Percentiles rank a stretch among this genome's conserved stretches.
Conservation (phyloP, 2,329 filamentous ascomycete genomes). For the Meredithiella fracta region DNA sequence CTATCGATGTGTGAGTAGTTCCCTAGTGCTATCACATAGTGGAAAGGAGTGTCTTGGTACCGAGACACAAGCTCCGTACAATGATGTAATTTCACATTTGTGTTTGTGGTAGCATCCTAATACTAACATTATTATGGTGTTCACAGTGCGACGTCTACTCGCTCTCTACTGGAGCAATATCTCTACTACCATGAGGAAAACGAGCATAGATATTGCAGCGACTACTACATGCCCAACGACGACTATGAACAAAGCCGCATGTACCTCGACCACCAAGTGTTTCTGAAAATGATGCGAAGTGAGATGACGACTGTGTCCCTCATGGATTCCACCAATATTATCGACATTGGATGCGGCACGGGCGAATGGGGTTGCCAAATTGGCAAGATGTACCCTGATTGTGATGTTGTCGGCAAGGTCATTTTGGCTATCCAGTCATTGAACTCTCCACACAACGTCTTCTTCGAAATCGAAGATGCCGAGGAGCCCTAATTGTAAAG, state of each 20-base stretch:
- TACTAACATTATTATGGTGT: background rate
- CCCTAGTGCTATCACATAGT: too few relatives aligned
- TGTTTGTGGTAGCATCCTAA: background rate
- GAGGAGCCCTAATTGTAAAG: constrained; percentile 41
- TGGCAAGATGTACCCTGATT: constrained; percentile 35
- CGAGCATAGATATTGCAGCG: constrained; percentile 44
- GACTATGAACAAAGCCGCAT: constrained; percentile 47
- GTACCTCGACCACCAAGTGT: constrained; percentile 46
- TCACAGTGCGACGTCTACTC: constrained; percentile 28
- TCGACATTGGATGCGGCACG: constrained; percentile 44
- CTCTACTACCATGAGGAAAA: constrained; percentile 44
- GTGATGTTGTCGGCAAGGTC: constrained; percentile 42
- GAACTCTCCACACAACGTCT: constrained; percentile 41
- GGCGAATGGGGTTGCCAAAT: constrained; percentile 36
- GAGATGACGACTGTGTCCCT: constrained; percentile 30
- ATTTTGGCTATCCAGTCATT: constrained; percentile 40
- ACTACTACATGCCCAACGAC: constrained; percentile 52
- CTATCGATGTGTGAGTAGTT: constrained; percentile 15
- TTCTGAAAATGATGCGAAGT: constrained; percentile 33
- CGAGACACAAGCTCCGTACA: too few relatives aligned
- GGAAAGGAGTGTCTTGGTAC: too few relatives aligned
- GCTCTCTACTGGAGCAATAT: constrained; percentile 33
- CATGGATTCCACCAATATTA: constrained; percentile 25
- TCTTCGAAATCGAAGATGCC: constrained; percentile 43
- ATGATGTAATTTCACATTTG: background rate